Conservation (phyloP, 768 basidiomycete species). For the Punctularia strigosozonata region DNA sequence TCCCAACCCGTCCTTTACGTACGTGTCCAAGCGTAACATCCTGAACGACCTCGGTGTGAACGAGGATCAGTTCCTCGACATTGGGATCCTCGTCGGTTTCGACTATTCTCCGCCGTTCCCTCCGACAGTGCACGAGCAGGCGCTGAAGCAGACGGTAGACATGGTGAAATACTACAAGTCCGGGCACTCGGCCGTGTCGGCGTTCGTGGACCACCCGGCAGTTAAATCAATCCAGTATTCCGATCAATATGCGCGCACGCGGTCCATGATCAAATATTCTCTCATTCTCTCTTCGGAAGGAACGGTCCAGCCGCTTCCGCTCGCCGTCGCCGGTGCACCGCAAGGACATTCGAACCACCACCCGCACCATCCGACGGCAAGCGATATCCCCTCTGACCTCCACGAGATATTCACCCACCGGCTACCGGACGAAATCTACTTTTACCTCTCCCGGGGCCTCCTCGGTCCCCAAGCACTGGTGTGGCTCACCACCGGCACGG, state of each 20-base stretch:
- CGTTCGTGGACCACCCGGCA: conserved; percentile 71
- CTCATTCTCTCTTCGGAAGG: conserved; percentile 86
- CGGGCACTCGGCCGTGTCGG: conserved; percentile 68
- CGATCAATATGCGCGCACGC: conserved; percentile 81
- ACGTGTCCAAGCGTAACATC: conserved; percentile 68
- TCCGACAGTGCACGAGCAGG: conserved; percentile 70
- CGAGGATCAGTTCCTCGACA: conserved; percentile 92
- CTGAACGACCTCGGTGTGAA: conserved; percentile 52
- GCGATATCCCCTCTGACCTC: conserved; percentile 83
- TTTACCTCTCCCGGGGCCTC: conserved; percentile 88
- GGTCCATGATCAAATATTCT: conserved; percentile 86
- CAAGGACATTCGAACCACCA: conserved; percentile 45
- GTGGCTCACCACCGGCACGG: conserved; percentile 86
- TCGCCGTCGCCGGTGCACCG: conserved; percentile 45
- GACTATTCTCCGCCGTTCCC: conserved; percentile 75
- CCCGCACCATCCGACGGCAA: conserved; percentile 60
- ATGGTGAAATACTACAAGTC: conserved; percentile 91
- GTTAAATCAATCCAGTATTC: conserved; percentile 70
- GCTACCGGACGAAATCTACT: conserved; percentile 93
- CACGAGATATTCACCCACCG: conserved; percentile 93
- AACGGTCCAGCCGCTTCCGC: conserved; percentile 63
- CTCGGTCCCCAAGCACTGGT: conserved; percentile 82
- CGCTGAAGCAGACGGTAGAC: conserved; percentile 77
- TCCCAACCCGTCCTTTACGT: conserved; percentile 64
- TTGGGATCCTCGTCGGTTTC: conserved; percentile 85